These are phyloP conservation scores for Nicotiana obtusifolia DNA, from an alignment of 257 asterid species.

Conservation along the genomic window DNA sequence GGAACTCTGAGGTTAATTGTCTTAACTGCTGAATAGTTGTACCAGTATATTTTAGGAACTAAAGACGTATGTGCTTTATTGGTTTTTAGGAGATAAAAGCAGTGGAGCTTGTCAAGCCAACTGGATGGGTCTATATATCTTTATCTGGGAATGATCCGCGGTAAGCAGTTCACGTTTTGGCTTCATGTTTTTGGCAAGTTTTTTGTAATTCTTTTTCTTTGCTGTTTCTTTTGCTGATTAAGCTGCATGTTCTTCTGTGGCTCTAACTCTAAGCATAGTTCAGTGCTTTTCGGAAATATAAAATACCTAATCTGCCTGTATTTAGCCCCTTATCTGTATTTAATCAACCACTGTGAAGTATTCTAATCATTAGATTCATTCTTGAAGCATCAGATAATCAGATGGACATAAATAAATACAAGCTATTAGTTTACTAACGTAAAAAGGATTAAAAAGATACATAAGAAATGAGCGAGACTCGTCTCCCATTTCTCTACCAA, in stretches of 20 bases:
- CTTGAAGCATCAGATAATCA: neutral
- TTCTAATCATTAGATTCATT: neutral
- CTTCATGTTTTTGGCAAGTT: slow-evolving; percentile 3
- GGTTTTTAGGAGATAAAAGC: slow-evolving; percentile 65
- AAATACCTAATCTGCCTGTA: neutral
- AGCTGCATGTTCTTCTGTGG: neutral
- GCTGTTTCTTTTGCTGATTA: neutral
- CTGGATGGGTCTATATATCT: slow-evolving; percentile 82
- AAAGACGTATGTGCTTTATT: neutral
- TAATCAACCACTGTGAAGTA: neutral
- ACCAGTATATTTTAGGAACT: neutral
- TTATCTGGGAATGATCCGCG: slow-evolving; percentile 92
- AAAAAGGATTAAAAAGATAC: neutral
- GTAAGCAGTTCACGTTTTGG: slow-evolving; percentile 28
- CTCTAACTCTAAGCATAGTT: neutral
- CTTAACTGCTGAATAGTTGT: neutral
- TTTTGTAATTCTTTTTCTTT: neutral
- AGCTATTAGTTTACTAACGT: neutral
- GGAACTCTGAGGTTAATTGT: neutral
- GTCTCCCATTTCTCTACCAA: neutral
- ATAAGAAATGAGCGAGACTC: neutral
- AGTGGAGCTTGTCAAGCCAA: slow-evolving; percentile 84
- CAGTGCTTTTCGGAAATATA: neutral
- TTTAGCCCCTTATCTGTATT: neutral
- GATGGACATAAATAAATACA: neutral